These are phyloP conservation scores for Nannochloropsis gaditana DNA, from an alignment of 108 stramenopile genomes.

Conservation along the genomic window DNA sequence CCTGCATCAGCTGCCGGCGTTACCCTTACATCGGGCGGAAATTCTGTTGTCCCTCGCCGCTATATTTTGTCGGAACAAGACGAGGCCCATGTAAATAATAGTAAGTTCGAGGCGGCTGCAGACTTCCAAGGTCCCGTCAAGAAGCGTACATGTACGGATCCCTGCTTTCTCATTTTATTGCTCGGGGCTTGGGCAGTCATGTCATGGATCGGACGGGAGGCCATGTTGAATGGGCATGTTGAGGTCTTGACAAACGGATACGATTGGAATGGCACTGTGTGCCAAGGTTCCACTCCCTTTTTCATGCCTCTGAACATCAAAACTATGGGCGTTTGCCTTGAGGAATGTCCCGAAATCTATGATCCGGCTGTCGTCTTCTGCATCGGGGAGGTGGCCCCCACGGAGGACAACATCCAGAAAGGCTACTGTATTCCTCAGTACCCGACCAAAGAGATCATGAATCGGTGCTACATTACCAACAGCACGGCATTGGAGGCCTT, in stretches of 20 bases:
- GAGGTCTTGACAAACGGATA: background rate
- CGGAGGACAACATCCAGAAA: slow-evolving; percentile 17
- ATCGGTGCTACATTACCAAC: slow-evolving; percentile 2
- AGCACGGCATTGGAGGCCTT: background rate
- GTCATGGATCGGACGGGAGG: slow-evolving; percentile 35
- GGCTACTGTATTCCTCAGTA: slow-evolving; percentile 6
- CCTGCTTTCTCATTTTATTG: slow-evolving; percentile 47
- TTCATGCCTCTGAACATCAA: slow-evolving; percentile 1
- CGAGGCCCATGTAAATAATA: slow-evolving; percentile 44
- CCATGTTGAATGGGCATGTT: slow-evolving; percentile 1
- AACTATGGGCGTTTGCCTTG: background rate
- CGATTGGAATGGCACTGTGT: background rate
- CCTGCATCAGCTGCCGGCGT: background rate
- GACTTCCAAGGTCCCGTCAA: slow-evolving; percentile 39
- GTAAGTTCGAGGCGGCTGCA: slow-evolving; percentile 34
- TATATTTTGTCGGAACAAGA: slow-evolving; percentile 41
- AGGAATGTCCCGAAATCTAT: background rate
- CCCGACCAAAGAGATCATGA: slow-evolving; percentile 1
- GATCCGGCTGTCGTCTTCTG: background rate
- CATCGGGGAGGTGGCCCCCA: background rate
- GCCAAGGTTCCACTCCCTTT: background rate
- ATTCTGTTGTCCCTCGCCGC: background rate
- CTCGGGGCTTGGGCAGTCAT: slow-evolving; percentile 50
- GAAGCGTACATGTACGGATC: slow-evolving; percentile 53
- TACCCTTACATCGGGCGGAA: background rate